Conservation (phyloP, 345 rosid genomes). For the Dipteronia dyeriana region DNA sequence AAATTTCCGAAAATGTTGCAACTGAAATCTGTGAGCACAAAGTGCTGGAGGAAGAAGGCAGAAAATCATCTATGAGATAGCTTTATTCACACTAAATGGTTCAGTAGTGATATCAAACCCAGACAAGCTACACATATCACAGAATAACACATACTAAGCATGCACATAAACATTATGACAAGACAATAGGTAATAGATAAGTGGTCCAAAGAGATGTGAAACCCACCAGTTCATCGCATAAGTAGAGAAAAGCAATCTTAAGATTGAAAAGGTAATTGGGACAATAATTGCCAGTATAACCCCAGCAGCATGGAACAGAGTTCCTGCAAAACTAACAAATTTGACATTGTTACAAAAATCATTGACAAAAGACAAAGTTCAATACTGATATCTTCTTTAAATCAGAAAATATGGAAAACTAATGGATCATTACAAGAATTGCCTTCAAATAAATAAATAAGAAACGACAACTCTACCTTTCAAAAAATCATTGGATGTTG, state of each 20-base stretch:
- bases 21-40: not conserved
- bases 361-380: constrained; percentile 18
- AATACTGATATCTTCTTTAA: not conserved
- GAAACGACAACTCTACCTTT: constrained; percentile 55
- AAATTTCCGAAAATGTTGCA: constrained; percentile 9
- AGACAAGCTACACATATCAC: constrained; percentile 1
- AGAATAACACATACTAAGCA: not conserved
- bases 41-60: not conserved
- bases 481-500: constrained; percentile 57
- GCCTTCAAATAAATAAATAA: not conserved
- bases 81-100: not conserved
- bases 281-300: constrained; percentile 63
- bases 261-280: constrained; percentile 68
- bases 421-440: not conserved
- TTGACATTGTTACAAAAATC: constrained; percentile 20
- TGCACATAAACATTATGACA: not conserved
- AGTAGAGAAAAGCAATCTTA: constrained; percentile 68
- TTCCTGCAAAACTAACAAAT: constrained; percentile 51
- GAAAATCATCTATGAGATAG: not conserved
- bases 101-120: not conserved
- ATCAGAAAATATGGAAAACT: not conserved
- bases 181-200: constrained; percentile 7
- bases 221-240: constrained; percentile 88
- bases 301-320: constrained; percentile 66
- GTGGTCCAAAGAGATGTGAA: constrained; percentile 11